Evolutionary conservation across 2,329 filamentous ascomycete species (phyloP).

Genomic region (Aspergillus hortae): DNA sequence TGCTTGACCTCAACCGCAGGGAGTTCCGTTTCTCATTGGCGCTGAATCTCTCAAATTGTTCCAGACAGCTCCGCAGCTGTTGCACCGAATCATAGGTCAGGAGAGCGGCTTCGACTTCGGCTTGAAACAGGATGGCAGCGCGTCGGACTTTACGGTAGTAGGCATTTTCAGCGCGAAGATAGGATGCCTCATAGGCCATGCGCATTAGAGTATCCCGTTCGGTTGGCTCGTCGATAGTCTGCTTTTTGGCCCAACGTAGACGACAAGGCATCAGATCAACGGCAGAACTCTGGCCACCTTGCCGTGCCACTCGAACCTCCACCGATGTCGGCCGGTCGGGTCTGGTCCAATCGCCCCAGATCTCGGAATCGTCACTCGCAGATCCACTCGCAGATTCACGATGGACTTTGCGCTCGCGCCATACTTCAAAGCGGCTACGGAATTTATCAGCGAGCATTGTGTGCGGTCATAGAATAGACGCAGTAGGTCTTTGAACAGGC

Average conservation of each 20-base stretch:
- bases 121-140: not conserved
- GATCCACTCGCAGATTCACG: not conserved
- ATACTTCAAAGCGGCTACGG: too few species aligned
- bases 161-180: slow-evolving; percentile 3
- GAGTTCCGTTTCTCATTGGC: not conserved
- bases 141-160: slow-evolving; percentile 4
- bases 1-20: not conserved
- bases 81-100: too few species aligned
- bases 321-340: slow-evolving; percentile 1
- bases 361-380: not conserved
- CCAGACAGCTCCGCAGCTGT: not conserved
- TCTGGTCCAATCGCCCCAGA: not conserved
- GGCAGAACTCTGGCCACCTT: not conserved
- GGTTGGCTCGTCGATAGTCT: not conserved
- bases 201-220: not conserved
- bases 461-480: too few species aligned
- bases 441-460: too few species aligned
- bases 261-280: slow-evolving; percentile 1
- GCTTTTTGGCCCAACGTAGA: slow-evolving; percentile 2
- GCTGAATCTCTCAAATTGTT: not conserved
- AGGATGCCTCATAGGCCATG: slow-evolving; percentile 1
- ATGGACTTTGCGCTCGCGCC: too few species aligned
- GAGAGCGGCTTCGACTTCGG: not conserved
- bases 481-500: too few species aligned
- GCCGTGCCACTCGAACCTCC: not conserved